Evolutionary conservation across 176 grass and related monocot genomes (phyloP).

Genomic region (Aegilops tauschii): DNA sequence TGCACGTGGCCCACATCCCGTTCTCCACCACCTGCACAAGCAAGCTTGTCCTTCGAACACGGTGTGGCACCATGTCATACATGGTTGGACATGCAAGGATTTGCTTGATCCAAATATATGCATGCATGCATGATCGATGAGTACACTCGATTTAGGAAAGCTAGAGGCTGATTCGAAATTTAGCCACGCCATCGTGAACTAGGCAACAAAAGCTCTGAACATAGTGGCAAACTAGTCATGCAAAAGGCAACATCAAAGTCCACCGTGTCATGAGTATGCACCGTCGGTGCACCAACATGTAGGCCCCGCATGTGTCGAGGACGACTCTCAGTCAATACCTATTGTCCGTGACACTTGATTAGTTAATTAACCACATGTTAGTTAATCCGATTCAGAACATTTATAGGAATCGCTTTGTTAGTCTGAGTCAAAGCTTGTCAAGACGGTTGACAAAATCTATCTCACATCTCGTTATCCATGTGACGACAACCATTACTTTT

Average conservation of each 20-base stretch:
- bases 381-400: background rate
- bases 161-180: slow-evolving; percentile 25
- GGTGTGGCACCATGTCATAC: too few relatives aligned
- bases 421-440: background rate
- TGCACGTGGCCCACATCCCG: too few relatives aligned
- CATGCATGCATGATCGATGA: background rate
- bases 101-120: background rate
- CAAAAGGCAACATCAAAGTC: slow-evolving; percentile 22
- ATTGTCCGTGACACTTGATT: background rate
- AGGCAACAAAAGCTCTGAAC: slow-evolving; percentile 44
- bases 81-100: background rate
- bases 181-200: slow-evolving; percentile 35
- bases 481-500: background rate
- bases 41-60: too few relatives aligned
- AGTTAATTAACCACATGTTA: slow-evolving; percentile 6
- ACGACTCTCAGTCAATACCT: background rate
- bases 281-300: slow-evolving; percentile 53
- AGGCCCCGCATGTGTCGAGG: slow-evolving; percentile 11
- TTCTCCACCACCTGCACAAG: too few relatives aligned
- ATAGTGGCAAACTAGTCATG: slow-evolving; percentile 41
- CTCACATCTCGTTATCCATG: background rate
- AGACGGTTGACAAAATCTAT: slow-evolving; percentile 9
- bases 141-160: slow-evolving; percentile 1
- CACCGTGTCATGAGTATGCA: slow-evolving; percentile 37
- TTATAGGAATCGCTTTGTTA: background rate